Conservation (phyloP, 805 yeast genomes). For the Yamadazyma olivae region DNA sequence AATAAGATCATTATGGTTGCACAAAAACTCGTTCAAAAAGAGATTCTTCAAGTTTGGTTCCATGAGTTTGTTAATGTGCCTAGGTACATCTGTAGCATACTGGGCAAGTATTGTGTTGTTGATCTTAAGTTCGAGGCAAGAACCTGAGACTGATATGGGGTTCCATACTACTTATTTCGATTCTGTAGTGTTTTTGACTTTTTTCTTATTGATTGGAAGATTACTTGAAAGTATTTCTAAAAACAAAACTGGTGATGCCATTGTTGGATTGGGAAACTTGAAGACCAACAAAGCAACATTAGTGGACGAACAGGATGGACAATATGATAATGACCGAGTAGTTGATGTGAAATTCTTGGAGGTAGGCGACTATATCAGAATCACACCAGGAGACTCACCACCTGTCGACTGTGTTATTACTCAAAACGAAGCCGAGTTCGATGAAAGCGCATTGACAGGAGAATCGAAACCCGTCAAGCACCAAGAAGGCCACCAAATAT, state of each 20-base stretch:
- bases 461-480: constrained; percentile 61
- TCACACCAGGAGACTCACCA: constrained; percentile 58
- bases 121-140: constrained; percentile 39
- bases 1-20: constrained; percentile 53
- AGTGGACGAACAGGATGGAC: constrained; percentile 18
- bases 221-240: constrained; percentile 66
- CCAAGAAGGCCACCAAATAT: constrained; percentile 59
- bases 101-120: constrained; percentile 62
- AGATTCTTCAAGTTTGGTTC: constrained; percentile 71
- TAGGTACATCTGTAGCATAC: constrained; percentile 74
- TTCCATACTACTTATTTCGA: constrained; percentile 70
- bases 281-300: constrained; percentile 51
- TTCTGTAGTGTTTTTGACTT: constrained; percentile 72
- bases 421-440: constrained; percentile 49
- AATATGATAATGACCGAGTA: constrained; percentile 12
- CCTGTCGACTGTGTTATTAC: constrained; percentile 54
- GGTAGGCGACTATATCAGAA: constrained; percentile 46
- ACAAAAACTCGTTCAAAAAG: constrained; percentile 51
- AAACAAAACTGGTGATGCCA: constrained; percentile 63
- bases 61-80: constrained; percentile 68
- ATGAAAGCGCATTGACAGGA: constrained; percentile 62
- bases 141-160: constrained; percentile 28
- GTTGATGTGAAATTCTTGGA: constrained; percentile 47
- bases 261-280: constrained; percentile 49
- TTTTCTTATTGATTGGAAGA: constrained; percentile 70